Evolutionary conservation across 2,329 filamentous ascomycete genomes (phyloP), one percentile per base, ranked within the genome.

Genomic region (Plectosphaerella plurivora): DNA sequence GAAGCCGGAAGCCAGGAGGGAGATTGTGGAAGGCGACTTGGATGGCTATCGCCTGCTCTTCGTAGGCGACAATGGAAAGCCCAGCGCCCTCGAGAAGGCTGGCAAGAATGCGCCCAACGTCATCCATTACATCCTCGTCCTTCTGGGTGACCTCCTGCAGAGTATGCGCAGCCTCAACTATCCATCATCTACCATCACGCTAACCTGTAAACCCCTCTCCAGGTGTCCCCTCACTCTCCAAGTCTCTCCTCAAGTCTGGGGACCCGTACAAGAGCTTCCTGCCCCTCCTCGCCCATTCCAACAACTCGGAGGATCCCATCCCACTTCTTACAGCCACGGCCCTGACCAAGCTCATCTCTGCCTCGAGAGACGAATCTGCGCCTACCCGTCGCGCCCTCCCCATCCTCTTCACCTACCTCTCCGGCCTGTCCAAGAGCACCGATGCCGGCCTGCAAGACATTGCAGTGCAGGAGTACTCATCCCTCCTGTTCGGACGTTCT

Each of bases 401-500:
- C 16, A 79, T 90, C 63, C 79, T 97, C 48, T 89, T 94, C 70
- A 86, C 82, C 64, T 97, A 97, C 70, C 83, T 97, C 28, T 89
- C 91, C 8, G 84, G 85, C 50, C 78, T 97, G 52, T 86, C 89
- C 53, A 91, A 91, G 75, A 91, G 86, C 66, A 82, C 88, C 42
- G 94, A 99, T 71, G 88, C 89, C 51, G 91, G 91, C 39, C 79
- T 96, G 52, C 94, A 99, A 71, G 94, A 99, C 65, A 96, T 97
- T 65, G 93, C 91, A 24, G 91, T 97, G 12, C 89, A 94, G 64
- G 84, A 93, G 66, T 95, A 93, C 71, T 97, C 94, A 36, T 80
- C 88, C 18, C 77, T 99, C 33, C 78, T 99, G 33, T 86, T 91
- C 55, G 89, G 86, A 39, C 82, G 78, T 55, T 83, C 83, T 53